These are phyloP conservation scores for Tetraselmis chui DNA, from an alignment of 139 green algal species.

Conservation along the genomic window DNA sequence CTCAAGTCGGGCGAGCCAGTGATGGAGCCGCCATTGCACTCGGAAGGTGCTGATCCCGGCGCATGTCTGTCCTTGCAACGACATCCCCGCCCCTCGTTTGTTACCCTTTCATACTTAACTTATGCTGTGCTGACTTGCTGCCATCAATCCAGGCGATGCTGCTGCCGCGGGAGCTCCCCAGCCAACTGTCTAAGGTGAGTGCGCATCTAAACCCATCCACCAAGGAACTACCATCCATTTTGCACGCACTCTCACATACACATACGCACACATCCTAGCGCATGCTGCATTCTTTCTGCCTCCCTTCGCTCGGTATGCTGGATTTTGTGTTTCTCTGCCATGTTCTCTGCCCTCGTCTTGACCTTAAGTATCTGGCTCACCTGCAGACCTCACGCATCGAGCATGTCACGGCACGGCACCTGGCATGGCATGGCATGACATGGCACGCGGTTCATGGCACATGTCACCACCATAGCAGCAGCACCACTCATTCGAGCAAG, in stretches of 20 bases:
- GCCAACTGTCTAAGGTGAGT: too few relatives aligned
- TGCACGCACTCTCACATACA: neutral
- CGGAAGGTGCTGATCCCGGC: neutral
- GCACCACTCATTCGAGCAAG: too few relatives aligned
- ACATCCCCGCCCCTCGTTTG: neutral
- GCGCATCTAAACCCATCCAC: too few relatives aligned
- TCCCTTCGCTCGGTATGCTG: neutral
- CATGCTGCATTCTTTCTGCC: neutral
- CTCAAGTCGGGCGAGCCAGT: neutral
- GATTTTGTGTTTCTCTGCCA: neutral
- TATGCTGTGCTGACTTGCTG: neutral
- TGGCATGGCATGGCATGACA: neutral
- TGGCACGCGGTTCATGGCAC: too few relatives aligned
- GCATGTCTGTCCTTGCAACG: neutral
- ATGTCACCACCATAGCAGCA: too few relatives aligned
- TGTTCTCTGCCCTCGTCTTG: neutral
- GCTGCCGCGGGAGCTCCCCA: too few relatives aligned
- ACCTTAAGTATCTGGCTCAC: neutral
- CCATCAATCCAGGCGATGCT: neutral
- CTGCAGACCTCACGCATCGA: neutral
- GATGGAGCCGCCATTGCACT: neutral
- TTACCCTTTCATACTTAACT: too few relatives aligned
- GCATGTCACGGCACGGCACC: neutral
- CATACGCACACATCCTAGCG: neutral
- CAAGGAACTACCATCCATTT: neutral